Conservation (phyloP, 495 filamentous ascomycete genomes). For the Haplographium delicatum region DNA sequence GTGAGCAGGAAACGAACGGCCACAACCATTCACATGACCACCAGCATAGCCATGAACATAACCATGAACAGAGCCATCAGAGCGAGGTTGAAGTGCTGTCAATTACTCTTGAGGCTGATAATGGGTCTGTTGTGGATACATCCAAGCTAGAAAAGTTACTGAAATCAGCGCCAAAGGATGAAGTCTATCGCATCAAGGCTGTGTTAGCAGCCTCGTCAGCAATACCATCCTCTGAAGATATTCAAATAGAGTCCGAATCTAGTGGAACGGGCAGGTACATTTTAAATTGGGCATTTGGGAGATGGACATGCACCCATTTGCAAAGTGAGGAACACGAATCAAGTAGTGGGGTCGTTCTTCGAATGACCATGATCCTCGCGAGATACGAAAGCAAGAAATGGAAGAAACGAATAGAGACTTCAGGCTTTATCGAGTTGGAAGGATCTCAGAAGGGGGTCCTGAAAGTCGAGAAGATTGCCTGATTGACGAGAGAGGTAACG, state of each 20-base stretch:
- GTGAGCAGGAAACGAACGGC: slow-evolving; percentile 27
- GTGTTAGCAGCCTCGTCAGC: slow-evolving; percentile 56
- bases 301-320: slow-evolving; percentile 80
- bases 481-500: too few species aligned
- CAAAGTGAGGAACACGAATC: slow-evolving; percentile 40
- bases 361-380: slow-evolving; percentile 82
- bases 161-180: slow-evolving; percentile 71
- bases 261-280: slow-evolving; percentile 54
- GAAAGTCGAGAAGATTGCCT: slow-evolving; percentile 39
- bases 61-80: slow-evolving; percentile 55
- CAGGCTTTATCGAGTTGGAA: slow-evolving; percentile 50
- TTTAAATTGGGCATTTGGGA: slow-evolving; percentile 95
- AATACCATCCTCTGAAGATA: slow-evolving; percentile 57
- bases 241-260: slow-evolving; percentile 18
- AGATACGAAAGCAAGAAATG: slow-evolving; percentile 82
- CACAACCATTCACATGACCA: slow-evolving; percentile 35
- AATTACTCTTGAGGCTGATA: slow-evolving; percentile 48
- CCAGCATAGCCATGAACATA: slow-evolving; percentile 32
- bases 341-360: slow-evolving; percentile 46
- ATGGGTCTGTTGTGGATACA: slow-evolving; percentile 50
- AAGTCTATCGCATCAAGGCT: slow-evolving; percentile 93
- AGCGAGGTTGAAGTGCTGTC: slow-evolving; percentile 88
- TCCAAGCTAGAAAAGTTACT: slow-evolving; percentile 62
- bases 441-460: slow-evolving; percentile 34
- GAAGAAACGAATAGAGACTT: slow-evolving; percentile 74